Evolutionary conservation across 768 basidiomycete genomes (phyloP).

Genomic region (Russula sp.): DNA sequence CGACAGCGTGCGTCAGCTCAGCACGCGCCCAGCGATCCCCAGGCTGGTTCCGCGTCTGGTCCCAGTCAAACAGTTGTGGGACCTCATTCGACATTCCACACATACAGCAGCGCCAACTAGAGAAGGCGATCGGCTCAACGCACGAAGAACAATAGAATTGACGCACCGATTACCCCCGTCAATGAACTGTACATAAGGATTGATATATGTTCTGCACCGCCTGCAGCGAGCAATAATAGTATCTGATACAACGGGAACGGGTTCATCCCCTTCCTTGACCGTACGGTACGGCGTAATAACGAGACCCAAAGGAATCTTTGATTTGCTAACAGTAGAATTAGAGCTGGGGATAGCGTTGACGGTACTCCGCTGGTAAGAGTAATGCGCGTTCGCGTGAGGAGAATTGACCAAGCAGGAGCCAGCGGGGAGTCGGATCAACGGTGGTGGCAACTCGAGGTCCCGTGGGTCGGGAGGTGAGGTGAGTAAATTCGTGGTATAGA

Average conservation of each 20-base stretch:
- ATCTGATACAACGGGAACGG: constrained; percentile 51
- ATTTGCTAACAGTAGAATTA: constrained; percentile 37
- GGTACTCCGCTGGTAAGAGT: constrained; percentile 89
- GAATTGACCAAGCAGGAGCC: constrained; percentile 77
- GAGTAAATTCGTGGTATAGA: constrained; percentile 88
- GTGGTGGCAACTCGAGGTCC: constrained; percentile 76
- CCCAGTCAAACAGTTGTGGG: constrained; percentile 98
- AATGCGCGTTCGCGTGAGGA: constrained; percentile 78
- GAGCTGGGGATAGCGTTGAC: constrained; percentile 30
- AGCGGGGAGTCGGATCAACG: constrained; percentile 86
- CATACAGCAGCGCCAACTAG: constrained; percentile 97
- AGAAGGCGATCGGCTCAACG: constrained; percentile 4
- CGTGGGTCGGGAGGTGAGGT: constrained; percentile 90
- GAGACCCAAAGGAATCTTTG: constrained; percentile 50
- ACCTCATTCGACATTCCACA: constrained; percentile 98
- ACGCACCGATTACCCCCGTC: constrained; percentile 89
- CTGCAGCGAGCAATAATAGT: constrained; percentile 54
- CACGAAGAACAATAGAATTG: not conserved
- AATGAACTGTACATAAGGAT: constrained; percentile 62
- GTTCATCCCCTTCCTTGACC: constrained; percentile 44
- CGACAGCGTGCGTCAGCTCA: constrained; percentile 90
- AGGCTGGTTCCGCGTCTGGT: constrained; percentile 87
- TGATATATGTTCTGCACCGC: constrained; percentile 55
- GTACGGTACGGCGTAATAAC: constrained; percentile 52
- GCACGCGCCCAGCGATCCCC: constrained; percentile 93